Evolutionary conservation across 2,329 filamentous ascomycete genomes (phyloP).

Genomic region (Aspergillus puulaauensis): DNA sequence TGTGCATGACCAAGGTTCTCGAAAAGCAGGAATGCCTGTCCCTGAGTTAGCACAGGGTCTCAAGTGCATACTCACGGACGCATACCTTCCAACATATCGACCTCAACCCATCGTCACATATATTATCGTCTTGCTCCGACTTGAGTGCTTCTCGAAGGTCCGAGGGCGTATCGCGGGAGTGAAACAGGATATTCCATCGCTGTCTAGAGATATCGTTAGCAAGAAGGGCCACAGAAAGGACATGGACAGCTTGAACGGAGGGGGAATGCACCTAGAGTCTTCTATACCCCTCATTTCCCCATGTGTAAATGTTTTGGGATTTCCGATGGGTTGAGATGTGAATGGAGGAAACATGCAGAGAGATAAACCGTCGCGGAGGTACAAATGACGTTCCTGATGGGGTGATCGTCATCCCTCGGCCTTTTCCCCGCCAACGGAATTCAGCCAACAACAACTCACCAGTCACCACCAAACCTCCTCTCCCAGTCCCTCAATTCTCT

Average conservation of each 20-base stretch:
- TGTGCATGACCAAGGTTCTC: slow-evolving; percentile 61
- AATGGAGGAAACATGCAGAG: neutral
- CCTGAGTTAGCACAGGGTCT: slow-evolving; percentile 21
- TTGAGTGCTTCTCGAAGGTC: slow-evolving; percentile 66
- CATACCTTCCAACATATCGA: slow-evolving; percentile 89
- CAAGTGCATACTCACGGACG: slow-evolving; percentile 2
- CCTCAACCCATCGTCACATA: slow-evolving; percentile 71
- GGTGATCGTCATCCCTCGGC: neutral
- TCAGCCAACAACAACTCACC: neutral
- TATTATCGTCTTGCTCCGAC: slow-evolving; percentile 58
- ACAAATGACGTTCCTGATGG: neutral
- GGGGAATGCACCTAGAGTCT: slow-evolving; percentile 50
- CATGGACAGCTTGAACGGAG: neutral
- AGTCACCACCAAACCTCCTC: neutral
- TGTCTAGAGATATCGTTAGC: slow-evolving; percentile 45
- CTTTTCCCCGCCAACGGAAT: slow-evolving; percentile 1
- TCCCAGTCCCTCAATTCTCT: neutral
- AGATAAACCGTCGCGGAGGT: neutral
- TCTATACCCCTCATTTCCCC: slow-evolving; percentile 54
- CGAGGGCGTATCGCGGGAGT: slow-evolving; percentile 54
- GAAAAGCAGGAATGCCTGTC: slow-evolving; percentile 77
- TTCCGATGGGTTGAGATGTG: neutral
- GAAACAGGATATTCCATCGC: slow-evolving; percentile 67
- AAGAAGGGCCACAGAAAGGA: neutral
- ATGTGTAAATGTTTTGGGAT: slow-evolving; percentile 9